phyloP scores from a whole-genome alignment of 2,329 filamentous ascomycete species.

The Beauveria sp. region DNA sequence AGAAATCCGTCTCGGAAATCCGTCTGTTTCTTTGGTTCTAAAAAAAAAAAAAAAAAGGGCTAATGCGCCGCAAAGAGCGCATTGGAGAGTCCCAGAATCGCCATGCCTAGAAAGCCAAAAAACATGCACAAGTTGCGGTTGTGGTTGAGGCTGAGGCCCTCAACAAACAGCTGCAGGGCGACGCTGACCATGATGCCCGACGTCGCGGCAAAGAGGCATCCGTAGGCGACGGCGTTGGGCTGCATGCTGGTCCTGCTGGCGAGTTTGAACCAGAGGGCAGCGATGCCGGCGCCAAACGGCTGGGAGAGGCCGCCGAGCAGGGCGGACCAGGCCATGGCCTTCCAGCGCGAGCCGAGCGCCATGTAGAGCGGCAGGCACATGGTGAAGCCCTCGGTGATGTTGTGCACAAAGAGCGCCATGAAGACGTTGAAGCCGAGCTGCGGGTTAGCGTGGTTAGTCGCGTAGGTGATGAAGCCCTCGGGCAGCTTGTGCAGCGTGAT shows the following conservation, averaged over 20 bases:
- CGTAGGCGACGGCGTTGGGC: constrained; percentile 57
- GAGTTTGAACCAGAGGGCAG: constrained; percentile 77
- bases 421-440: constrained; percentile 85
- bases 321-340: constrained; percentile 78
- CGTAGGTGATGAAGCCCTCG: constrained; percentile 82
- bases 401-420: constrained; percentile 93
- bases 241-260: constrained; percentile 44
- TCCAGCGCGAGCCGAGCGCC: constrained; percentile 70
- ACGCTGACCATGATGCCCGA: constrained; percentile 95
- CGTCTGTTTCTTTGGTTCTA: not conserved
- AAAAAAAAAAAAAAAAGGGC: not conserved
- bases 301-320: constrained; percentile 81
- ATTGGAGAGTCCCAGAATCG: constrained; percentile 74
- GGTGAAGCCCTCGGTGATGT: constrained; percentile 94
- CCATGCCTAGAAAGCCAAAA: constrained; percentile 83
- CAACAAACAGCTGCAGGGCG: constrained; percentile 78
- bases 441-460: constrained; percentile 93
- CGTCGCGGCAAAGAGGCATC: constrained; percentile 78
- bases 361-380: constrained; percentile 91
- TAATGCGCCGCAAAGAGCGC: constrained; percentile 62
- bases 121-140: constrained; percentile 67
- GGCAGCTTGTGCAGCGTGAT: constrained; percentile 96
- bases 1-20: too few relatives aligned
- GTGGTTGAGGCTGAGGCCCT: constrained; percentile 77
- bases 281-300: constrained; percentile 75